Conservation (phyloP, 1,284 basidiomycete genomes). For the Microbotryum lychnidis-dioicae region DNA sequence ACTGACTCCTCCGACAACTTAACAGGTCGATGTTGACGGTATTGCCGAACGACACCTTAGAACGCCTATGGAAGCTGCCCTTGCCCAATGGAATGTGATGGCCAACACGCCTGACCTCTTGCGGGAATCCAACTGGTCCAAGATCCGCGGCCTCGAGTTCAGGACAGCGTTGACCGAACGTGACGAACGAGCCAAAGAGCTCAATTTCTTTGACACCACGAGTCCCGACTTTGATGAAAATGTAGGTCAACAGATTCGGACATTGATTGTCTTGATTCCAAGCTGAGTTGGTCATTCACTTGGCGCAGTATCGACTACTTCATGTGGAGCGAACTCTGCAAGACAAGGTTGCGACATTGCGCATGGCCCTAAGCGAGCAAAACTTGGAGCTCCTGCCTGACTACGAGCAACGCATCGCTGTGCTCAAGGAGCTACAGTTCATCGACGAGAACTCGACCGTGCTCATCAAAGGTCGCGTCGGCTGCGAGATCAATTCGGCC, state of each 20-base stretch:
- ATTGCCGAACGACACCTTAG: conserved; percentile 56
- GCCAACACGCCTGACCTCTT: background rate
- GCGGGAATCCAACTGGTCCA: conserved; percentile 59
- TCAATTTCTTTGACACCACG: conserved; percentile 20
- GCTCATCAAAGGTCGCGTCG: conserved; percentile 89
- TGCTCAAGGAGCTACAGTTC: conserved; percentile 83
- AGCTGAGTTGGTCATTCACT: too few species aligned
- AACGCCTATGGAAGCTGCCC: conserved; percentile 35
- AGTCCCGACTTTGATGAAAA: conserved; percentile 6
- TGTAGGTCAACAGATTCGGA: background rate
- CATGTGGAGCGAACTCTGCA: conserved; percentile 68
- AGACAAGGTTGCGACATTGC: conserved; percentile 62
- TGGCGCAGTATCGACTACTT: conserved; percentile 57
- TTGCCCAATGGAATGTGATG: conserved; percentile 52
- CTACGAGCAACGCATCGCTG: conserved; percentile 86
- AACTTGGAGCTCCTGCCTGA: conserved; percentile 95
- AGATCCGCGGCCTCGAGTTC: conserved; percentile 79
- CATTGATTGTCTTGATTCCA: too few species aligned
- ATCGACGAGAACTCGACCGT: conserved; percentile 92
- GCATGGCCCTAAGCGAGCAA: conserved; percentile 80
- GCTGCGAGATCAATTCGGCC: conserved; percentile 97
- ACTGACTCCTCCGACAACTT: background rate
- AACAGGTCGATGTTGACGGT: conserved; percentile 61
- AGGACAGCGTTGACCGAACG: conserved; percentile 69
- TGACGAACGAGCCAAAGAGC: conserved; percentile 46